Evolutionary conservation across 257 asterid genomes (phyloP).

Genomic region (Jacaranda copaia): DNA sequence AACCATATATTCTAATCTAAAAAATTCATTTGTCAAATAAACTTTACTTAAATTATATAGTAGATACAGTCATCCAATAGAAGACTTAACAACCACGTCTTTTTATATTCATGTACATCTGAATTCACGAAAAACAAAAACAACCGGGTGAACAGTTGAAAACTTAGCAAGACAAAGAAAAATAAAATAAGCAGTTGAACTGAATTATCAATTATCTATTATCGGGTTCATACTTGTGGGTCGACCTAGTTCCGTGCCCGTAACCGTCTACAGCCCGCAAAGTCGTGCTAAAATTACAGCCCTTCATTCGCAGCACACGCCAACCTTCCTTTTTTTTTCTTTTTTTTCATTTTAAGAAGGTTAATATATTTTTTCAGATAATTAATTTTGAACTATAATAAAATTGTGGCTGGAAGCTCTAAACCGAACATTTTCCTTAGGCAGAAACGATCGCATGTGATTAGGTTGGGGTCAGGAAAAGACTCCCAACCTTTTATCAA

Average conservation of each 20-base stretch:
- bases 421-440: background rate
- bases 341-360: background rate
- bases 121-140: background rate
- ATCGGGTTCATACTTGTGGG: background rate
- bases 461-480: background rate
- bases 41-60: background rate
- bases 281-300: background rate
- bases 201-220: background rate
- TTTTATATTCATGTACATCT: too few relatives aligned
- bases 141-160: too few relatives aligned
- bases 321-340: background rate
- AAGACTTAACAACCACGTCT: too few relatives aligned
- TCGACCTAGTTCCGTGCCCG: background rate
- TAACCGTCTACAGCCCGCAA: background rate
- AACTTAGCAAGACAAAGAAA: background rate
- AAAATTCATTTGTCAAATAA: constrained; percentile 1
- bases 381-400: background rate
- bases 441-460: background rate
- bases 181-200: background rate
- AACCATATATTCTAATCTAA: background rate
- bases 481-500: background rate
- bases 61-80: background rate
- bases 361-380: constrained; percentile 3
- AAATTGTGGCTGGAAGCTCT: background rate
- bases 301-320: background rate